phyloP scores from a whole-genome alignment of 2,329 filamentous ascomycete species.

The Aspergillus floridensis region DNA sequence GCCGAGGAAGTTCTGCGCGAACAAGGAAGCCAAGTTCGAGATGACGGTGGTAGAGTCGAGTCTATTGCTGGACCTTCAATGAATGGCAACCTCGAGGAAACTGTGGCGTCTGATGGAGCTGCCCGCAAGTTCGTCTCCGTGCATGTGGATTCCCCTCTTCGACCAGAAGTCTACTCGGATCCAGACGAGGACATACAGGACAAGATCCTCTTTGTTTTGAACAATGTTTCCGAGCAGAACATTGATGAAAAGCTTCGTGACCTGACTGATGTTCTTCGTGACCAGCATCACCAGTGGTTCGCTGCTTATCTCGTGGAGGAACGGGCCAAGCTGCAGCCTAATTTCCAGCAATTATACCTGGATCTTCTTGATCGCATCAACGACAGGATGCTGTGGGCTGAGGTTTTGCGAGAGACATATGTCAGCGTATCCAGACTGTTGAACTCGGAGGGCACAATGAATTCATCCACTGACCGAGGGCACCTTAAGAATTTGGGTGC shows the following conservation, averaged over 20 bases:
- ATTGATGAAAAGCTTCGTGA: slow-evolving; percentile 80
- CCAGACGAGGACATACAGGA: slow-evolving; percentile 83
- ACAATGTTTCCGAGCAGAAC: slow-evolving; percentile 92
- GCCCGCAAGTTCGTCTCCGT: slow-evolving; percentile 75
- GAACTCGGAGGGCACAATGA: slow-evolving; percentile 83
- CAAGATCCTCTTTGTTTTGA: slow-evolving; percentile 91
- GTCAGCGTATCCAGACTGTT: slow-evolving; percentile 80
- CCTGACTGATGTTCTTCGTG: slow-evolving; percentile 72
- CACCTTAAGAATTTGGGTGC: slow-evolving; percentile 90
- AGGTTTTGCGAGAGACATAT: slow-evolving; percentile 92
- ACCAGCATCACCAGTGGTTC: slow-evolving; percentile 92
- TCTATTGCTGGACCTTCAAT: slow-evolving; percentile 49
- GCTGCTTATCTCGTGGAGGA: slow-evolving; percentile 92
- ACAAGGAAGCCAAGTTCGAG: slow-evolving; percentile 58
- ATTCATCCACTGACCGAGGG: slow-evolving; percentile 76
- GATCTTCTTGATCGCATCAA: slow-evolving; percentile 82
- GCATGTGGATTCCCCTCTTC: slow-evolving; percentile 67
- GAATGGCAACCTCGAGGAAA: slow-evolving; percentile 70
- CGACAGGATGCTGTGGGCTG: slow-evolving; percentile 74
- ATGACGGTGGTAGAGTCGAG: slow-evolving; percentile 44
- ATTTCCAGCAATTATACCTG: slow-evolving; percentile 91
- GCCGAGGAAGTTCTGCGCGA: slow-evolving; percentile 76
- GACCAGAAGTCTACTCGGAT: slow-evolving; percentile 68
- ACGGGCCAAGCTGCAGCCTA: slow-evolving; percentile 93
- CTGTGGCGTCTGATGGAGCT: slow-evolving; percentile 57